These are phyloP conservation scores for Podila horticola DNA, from an alignment of 192 early-diverging fungal genomes.

Conservation along the genomic window DNA sequence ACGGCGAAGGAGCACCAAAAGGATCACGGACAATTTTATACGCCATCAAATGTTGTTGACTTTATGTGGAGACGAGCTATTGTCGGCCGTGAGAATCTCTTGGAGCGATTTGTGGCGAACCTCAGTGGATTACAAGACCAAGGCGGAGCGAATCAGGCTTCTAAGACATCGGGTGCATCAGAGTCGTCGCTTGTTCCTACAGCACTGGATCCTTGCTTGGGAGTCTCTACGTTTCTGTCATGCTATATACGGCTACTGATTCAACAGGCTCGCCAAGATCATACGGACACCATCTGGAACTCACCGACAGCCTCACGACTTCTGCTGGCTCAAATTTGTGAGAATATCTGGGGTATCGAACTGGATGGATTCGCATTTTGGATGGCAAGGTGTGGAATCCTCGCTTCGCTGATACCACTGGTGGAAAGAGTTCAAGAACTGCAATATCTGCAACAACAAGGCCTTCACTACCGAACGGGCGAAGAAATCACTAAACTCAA, in stretches of 20 bases:
- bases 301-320: slow-evolving; percentile 21
- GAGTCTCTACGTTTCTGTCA: slow-evolving; percentile 64
- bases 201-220: slow-evolving; percentile 66
- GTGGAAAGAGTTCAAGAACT: slow-evolving; percentile 43
- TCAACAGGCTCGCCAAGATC: slow-evolving; percentile 22
- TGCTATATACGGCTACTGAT: slow-evolving; percentile 56
- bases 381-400: slow-evolving; percentile 61
- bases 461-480: neutral
- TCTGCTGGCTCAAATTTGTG: slow-evolving; percentile 53
- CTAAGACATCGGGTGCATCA: neutral
- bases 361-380: slow-evolving; percentile 64
- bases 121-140: neutral
- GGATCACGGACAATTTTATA: slow-evolving; percentile 72
- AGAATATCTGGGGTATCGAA: slow-evolving; percentile 64
- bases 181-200: slow-evolving; percentile 22
- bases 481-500: slow-evolving; percentile 18
- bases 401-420: slow-evolving; percentile 60
- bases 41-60: slow-evolving; percentile 59
- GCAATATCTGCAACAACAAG: neutral
- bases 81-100: slow-evolving; percentile 9
- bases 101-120: slow-evolving; percentile 14
- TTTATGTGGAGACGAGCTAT: slow-evolving; percentile 67
- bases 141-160: neutral
- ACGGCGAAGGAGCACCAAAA: slow-evolving; percentile 66
- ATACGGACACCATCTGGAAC: slow-evolving; percentile 52